These are phyloP conservation scores for Calonectria naviculata DNA, from an alignment of 2,329 filamentous ascomycete genomes.

Conservation along the genomic window DNA sequence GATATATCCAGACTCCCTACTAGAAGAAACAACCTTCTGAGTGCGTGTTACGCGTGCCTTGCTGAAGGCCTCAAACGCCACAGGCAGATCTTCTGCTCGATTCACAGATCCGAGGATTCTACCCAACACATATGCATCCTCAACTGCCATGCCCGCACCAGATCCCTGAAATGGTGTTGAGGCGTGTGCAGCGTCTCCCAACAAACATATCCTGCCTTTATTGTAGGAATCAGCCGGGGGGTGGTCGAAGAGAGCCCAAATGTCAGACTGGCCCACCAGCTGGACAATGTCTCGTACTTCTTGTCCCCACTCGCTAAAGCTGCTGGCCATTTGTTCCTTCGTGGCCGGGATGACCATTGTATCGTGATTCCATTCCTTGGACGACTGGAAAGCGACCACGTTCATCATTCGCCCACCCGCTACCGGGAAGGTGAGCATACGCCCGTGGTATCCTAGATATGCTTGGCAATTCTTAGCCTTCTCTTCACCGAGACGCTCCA, in stretches of 20 bases:
- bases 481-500: slow-evolving; percentile 18
- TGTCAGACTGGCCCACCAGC: slow-evolving; percentile 18
- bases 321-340: slow-evolving; percentile 11
- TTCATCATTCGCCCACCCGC: slow-evolving; percentile 19
- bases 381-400: slow-evolving; percentile 17
- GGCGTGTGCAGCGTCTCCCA: slow-evolving; percentile 24
- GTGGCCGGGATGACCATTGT: slow-evolving; percentile 15
- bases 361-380: slow-evolving; percentile 12
- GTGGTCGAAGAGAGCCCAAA: slow-evolving; percentile 13
- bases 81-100: slow-evolving; percentile 3
- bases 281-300: slow-evolving; percentile 11
- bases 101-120: slow-evolving; percentile 7
- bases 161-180: slow-evolving; percentile 19
- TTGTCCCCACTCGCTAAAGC: slow-evolving; percentile 6
- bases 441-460: slow-evolving; percentile 16
- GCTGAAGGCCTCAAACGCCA: slow-evolving; percentile 18
- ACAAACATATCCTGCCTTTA: slow-evolving; percentile 14
- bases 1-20: slow-evolving; percentile 19
- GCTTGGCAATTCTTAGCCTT: slow-evolving; percentile 18
- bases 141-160: slow-evolving; percentile 20
- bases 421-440: slow-evolving; percentile 25
- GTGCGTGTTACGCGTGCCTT: slow-evolving; percentile 6
- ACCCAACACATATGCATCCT: slow-evolving; percentile 46
- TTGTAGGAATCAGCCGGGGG: slow-evolving; percentile 5
- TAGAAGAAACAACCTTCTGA: slow-evolving; percentile 13